phyloP scores from a whole-genome alignment of 305 asterid genomes.

The Fraxinus greggii region DNA sequence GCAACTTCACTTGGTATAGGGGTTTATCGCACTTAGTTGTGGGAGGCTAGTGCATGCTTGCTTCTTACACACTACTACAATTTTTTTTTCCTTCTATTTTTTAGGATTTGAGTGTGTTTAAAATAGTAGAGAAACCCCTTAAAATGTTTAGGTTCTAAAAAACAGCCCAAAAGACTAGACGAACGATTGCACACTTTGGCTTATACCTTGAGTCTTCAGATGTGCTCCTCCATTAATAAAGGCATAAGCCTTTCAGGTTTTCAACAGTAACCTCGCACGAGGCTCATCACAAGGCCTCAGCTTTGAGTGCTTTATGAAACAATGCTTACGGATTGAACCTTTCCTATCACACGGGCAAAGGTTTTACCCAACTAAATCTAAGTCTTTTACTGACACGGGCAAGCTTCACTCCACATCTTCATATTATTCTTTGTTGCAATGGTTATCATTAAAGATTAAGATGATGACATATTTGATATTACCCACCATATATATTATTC shows the following conservation, averaged over 20 bases:
- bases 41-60: background rate
- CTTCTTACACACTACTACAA: background rate
- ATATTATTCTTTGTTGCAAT: constrained; percentile 7
- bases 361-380: background rate
- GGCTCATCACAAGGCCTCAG: background rate
- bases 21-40: background rate
- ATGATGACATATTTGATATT: background rate
- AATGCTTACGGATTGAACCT: background rate
- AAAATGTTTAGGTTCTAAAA: background rate
- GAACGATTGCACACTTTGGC: background rate
- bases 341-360: background rate
- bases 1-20: background rate
- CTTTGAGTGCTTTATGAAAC: background rate
- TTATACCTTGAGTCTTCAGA: background rate
- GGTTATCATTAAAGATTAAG: background rate
- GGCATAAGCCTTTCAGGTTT: background rate
- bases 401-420: background rate
- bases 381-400: background rate
- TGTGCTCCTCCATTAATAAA: background rate
- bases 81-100: background rate
- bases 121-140: background rate
- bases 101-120: background rate
- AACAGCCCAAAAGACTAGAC: background rate
- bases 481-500: background rate
- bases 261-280: background rate